Base-by-base conservation (phyloP, 2,329 filamentous ascomycete species). In the Colletotrichum echinochloae region DNA sequence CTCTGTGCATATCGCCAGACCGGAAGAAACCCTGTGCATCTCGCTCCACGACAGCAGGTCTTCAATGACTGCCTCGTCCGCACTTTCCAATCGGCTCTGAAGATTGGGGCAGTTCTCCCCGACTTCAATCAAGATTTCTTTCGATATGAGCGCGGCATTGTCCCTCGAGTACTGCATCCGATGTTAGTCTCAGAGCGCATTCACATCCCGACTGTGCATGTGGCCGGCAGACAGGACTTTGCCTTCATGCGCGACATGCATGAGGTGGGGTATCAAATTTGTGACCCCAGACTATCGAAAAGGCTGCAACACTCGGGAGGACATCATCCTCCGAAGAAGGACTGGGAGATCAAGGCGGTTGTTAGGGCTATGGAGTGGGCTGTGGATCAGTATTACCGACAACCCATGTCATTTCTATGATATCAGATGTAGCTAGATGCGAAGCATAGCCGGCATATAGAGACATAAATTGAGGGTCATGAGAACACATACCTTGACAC, bases 331-430 rank as follows among this genome's bases (percentile, higher is more conserved):
- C 70, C 66, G 1, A 64, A 70, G 48, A 65, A 65, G 41, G 54
- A 59, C 12, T 56, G 41, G 7, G 70, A 70, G 4, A 62, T 70
- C 14, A 66, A 72, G 66, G 55, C 54, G 3, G 66, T 65, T 0
- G 70, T 70, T 7, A 55, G 66, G 44, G 70, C 70, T n/a, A 71
- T 71, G 33, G 71, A 72, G 28, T 72, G 70, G 66, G 70, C 66
- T 28, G 37, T 60, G 3, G 66, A 59, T 20, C 66, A 68, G 23
- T 65, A 60, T 41, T 65, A 68, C 16, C 52, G 66, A 39, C 60
- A 68, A 30, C 60, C 60, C 7, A 60, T 60, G 7, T 68, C 66
- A 14, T 59, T 68, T 23, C 20, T 68, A 16, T 68, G 44, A 35
- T 0, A n/a, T n/a, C n/a, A n/a, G n/a, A n/a, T n/a, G n/a, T n/a